Evolutionary conservation across 2,329 filamentous ascomycete genomes (phyloP).

Genomic region (Grosmannia penicillata): DNA sequence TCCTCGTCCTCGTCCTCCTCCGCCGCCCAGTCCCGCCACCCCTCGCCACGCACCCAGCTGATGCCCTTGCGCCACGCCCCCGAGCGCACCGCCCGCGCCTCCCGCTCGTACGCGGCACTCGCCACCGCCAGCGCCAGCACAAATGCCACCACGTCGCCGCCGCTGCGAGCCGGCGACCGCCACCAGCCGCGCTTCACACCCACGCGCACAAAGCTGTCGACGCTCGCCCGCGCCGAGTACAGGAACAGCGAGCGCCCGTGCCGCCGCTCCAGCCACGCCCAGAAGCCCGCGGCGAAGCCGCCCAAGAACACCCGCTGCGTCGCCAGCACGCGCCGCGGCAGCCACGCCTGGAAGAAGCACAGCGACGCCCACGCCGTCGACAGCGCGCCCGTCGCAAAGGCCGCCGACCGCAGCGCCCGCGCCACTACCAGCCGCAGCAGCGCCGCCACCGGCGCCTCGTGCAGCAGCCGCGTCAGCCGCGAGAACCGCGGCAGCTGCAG

Average conservation of each 20-base stretch:
- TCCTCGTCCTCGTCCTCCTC: slow-evolving; percentile 35
- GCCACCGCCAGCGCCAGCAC: slow-evolving; percentile 64
- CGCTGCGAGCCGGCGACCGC: slow-evolving; percentile 72
- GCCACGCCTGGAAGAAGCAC: slow-evolving; percentile 70
- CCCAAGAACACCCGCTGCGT: slow-evolving; percentile 83
- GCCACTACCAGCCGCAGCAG: slow-evolving; percentile 53
- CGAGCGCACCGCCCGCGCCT: slow-evolving; percentile 53
- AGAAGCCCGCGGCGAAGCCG: slow-evolving; percentile 72
- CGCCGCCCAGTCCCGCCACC: slow-evolving; percentile 52
- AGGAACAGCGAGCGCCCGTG: slow-evolving; percentile 57
- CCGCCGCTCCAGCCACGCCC: slow-evolving; percentile 61
- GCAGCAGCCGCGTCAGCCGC: slow-evolving; percentile 32
- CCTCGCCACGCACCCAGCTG: slow-evolving; percentile 60
- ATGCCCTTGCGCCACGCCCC: slow-evolving; percentile 55
- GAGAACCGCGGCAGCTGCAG: slow-evolving; percentile 53
- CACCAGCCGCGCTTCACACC: slow-evolving; percentile 85
- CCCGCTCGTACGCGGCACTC: slow-evolving; percentile 61
- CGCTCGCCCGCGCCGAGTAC: slow-evolving; percentile 61
- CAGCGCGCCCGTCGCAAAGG: slow-evolving; percentile 70
- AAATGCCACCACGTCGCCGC: slow-evolving; percentile 76
- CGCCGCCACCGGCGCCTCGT: slow-evolving; percentile 53
- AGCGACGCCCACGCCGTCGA: slow-evolving; percentile 79
- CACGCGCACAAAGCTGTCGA: slow-evolving; percentile 83
- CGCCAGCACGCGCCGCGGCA: slow-evolving; percentile 61
- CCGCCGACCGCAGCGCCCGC: slow-evolving; percentile 56